Base-by-base conservation (phyloP, 139 green algal species). In the Coccomyxa sp. region DNA sequence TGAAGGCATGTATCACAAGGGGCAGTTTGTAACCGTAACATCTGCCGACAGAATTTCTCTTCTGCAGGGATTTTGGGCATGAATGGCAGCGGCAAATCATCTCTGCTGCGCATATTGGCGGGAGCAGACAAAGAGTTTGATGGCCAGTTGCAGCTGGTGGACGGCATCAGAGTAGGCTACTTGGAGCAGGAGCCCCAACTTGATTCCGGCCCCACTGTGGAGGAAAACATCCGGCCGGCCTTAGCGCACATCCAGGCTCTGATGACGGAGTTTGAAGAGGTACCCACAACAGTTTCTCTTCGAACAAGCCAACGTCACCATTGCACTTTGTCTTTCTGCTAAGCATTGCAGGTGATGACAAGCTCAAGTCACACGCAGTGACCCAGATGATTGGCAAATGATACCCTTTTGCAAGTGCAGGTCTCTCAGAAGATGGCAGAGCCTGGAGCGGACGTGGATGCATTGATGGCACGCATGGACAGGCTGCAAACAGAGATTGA, bases 61-160 rank as follows among this genome's bases (percentile, higher is more conserved):
- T 25, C 71, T 78, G 71, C 71, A 78, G 71, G 82, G 58, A 78
- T 85, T 12, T 30, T 85, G 30, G 82, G 82, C n/a, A 76, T 82
- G 59, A 86, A 82, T 0, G 83, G 83, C 27, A 87, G 89, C 80
- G 94, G 94, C 67, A 98, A 96, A 85, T 93, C 86, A 25, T 93
- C 89, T 18, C 82, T 97, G 31, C 93, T 98, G 89, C 83, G 82
- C 13, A 96, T 97, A 81, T 84, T 98, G 51, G 93, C 93, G 0
- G 90, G 89, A 4, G 76, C 85, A 31, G 90, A 93, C 81, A 81
- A 86, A 21, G 79, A 79, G 18, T 91, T 89, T 82, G 90, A 94
- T 25, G 90, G 90, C 63, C 77, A 88, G 13, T 74, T 90, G 27
- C 78, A 87, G 30, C 76, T 94, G 75, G 76, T 83, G 10, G 79